Conservation (phyloP, 2,329 filamentous ascomycete genomes). For the Epichloe amarillans region DNA sequence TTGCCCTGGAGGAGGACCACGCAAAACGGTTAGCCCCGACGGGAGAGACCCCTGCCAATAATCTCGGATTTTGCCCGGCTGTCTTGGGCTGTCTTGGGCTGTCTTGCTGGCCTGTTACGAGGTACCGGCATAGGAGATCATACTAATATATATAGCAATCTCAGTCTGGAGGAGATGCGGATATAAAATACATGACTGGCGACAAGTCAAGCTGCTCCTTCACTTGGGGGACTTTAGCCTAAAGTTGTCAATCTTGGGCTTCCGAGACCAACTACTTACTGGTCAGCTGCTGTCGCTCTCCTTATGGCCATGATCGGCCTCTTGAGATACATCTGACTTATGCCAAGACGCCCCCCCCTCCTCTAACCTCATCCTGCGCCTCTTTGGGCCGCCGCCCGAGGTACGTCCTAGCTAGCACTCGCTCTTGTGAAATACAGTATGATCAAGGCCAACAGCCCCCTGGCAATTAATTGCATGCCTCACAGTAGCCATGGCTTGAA, state of each 20-base stretch:
- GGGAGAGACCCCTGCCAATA: too few species aligned
- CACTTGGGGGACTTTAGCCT: neutral
- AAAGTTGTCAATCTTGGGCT: neutral
- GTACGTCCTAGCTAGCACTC: neutral
- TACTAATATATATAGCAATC: neutral
- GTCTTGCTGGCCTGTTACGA: neutral
- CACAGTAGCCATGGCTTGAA: neutral
- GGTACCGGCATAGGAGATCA: neutral
- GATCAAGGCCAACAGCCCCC: neutral
- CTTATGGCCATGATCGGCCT: neutral
- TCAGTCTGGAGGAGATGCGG: neutral
- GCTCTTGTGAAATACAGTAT: neutral
- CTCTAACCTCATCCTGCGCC: neutral
- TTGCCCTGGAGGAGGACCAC: too few species aligned
- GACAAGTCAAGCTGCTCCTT: neutral
- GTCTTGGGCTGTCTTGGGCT: neutral
- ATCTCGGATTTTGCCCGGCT: neutral
- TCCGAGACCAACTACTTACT: neutral
- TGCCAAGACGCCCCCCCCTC: neutral
- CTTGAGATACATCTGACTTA: neutral
- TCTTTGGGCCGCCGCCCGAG: slow-evolving; percentile 1
- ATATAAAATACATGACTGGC: neutral
- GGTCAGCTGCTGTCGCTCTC: neutral
- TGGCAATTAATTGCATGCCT: slow-evolving; percentile 2
- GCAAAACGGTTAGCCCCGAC: too few species aligned